Percentiles rank a stretch among this genome's conserved stretches.
Conservation (phyloP, 2,329 filamentous ascomycete species). For the Kalmusia sp. region DNA sequence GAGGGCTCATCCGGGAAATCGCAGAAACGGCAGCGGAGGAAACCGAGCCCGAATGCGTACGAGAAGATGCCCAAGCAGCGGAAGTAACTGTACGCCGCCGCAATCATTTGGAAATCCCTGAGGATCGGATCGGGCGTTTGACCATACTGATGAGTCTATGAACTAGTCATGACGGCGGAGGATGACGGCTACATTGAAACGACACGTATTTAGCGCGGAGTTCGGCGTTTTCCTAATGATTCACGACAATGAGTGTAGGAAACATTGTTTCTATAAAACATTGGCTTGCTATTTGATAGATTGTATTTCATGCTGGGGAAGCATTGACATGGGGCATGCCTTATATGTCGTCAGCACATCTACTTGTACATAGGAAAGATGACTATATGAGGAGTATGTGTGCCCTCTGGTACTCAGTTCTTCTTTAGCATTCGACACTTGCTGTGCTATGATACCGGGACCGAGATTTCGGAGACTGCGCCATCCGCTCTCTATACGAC, state of each 20-base stretch:
- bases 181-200: background rate
- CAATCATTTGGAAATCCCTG: no score
- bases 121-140: background rate
- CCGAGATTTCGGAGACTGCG: background rate
- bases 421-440: no score
- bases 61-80: conserved; percentile 72
- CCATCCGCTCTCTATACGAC: background rate
- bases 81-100: conserved; percentile 23
- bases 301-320: background rate
- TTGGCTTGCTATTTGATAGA: background rate
- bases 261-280: background rate
- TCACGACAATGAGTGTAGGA: background rate
- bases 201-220: conserved; percentile 14
- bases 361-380: background rate
- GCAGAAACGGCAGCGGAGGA: conserved; percentile 53
- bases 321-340: background rate
- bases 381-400: background rate
- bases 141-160: background rate
- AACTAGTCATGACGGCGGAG: background rate
- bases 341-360: background rate
- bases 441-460: background rate
- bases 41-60: conserved; percentile 80
- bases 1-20: conserved; percentile 44
- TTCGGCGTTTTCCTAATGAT: conserved; percentile 11
- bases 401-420: no score